Conservation (phyloP, 192 early-diverging fungal genomes). For the Lunasporangiospora selenospora region DNA sequence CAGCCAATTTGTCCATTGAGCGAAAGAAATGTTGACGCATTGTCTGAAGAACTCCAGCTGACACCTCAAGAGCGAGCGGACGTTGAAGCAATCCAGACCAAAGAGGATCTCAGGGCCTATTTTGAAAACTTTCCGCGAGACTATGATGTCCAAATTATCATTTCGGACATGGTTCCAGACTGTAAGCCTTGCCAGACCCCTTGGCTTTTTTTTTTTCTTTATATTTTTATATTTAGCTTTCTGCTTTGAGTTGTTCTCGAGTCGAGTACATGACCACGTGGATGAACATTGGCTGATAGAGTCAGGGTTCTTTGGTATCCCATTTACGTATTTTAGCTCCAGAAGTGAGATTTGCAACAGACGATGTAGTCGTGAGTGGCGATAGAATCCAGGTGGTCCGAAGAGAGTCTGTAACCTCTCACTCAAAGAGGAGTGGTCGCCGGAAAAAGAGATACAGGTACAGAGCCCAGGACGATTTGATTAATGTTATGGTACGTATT, state of each 20-base stretch:
- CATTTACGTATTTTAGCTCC: constrained; percentile 23
- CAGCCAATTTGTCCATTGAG: constrained; percentile 34
- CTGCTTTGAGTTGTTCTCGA: too few species aligned
- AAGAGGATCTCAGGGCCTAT: constrained; percentile 19
- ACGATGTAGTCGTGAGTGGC: constrained; percentile 22
- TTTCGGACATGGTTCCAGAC: constrained; percentile 8
- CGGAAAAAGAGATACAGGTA: constrained; percentile 30
- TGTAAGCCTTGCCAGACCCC: too few species aligned
- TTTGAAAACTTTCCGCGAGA: constrained; percentile 31
- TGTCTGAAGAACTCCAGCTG: constrained; percentile 10
- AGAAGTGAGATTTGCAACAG: constrained; percentile 26
- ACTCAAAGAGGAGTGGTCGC: constrained; percentile 15
- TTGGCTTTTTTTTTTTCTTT: too few species aligned
- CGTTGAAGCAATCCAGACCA: constrained; percentile 25
- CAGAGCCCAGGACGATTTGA: too few species aligned
- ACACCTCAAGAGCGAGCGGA: constrained; percentile 16
- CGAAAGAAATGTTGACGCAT: constrained; percentile 14
- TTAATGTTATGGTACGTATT: too few species aligned
- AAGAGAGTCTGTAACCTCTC: constrained; percentile 27
- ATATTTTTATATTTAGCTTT: too few species aligned
- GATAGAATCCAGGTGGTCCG: constrained; percentile 23
- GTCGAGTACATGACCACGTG: too few species aligned
- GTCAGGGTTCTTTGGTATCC: too few species aligned
- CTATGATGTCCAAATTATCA: constrained; percentile 33
- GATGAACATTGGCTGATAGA: too few species aligned